Evolutionary conservation across 73 alveolate genomes (phyloP).

Genomic region (Durusdinium trenchii): DNA sequence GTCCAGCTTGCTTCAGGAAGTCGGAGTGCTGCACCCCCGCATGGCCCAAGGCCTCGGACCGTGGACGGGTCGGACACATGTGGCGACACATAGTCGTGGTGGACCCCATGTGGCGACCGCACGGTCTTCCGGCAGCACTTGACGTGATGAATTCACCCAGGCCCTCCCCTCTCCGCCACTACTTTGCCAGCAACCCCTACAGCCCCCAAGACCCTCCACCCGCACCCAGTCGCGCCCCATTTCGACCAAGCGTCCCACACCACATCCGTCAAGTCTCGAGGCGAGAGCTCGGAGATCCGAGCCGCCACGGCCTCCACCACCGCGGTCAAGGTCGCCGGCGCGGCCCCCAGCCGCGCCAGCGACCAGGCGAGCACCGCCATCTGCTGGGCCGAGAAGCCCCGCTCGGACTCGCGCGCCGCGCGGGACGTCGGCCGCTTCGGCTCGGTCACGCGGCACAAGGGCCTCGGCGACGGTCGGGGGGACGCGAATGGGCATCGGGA

Average conservation of each 20-base stretch:
- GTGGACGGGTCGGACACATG: not conserved
- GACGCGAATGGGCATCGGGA: too few species aligned
- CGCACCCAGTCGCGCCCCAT: not conserved
- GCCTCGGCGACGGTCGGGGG: too few species aligned
- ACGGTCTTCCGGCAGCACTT: not conserved
- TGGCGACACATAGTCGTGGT: not conserved
- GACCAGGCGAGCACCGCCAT: constrained; percentile 86
- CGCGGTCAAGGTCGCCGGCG: not conserved
- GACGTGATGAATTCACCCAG: not conserved
- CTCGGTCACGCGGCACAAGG: not conserved
- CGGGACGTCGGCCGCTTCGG: not conserved
- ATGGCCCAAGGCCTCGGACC: constrained; percentile 64
- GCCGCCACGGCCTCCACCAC: constrained; percentile 21
- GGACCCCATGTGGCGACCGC: not conserved
- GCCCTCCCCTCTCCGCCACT: too few species aligned
- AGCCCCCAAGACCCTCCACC: not conserved
- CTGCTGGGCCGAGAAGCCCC: constrained; percentile 70
- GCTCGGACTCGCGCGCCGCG: not conserved
- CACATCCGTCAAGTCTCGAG: constrained; percentile 84
- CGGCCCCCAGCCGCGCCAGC: constrained; percentile 46
- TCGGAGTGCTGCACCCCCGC: constrained; percentile 56
- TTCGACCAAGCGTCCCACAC: too few species aligned
- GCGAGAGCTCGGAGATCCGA: constrained; percentile 55
- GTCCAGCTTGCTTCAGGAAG: constrained; percentile 38
- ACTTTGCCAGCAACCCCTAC: not conserved